Evolutionary conservation across 805 yeast genomes (phyloP), one percentile per base, ranked within the genome.

Genomic region (Kregervanrija fluxuum): DNA sequence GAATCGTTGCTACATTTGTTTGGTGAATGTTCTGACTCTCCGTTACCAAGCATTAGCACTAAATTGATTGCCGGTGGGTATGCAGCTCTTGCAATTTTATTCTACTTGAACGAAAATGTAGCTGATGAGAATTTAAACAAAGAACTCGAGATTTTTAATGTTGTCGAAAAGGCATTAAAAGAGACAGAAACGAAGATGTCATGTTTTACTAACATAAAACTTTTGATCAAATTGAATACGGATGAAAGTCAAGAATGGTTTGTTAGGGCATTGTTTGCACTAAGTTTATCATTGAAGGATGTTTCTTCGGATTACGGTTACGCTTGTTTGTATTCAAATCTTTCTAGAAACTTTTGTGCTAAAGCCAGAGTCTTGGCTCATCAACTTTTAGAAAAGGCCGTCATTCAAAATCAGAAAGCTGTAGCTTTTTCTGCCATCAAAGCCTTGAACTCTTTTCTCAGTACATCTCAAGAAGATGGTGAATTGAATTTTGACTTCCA

Each of bases 31-130:
- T 57, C 66, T 34, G 53, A 66, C 12, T 66, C 79, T 33, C 86
- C 89, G 15, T 63, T 75, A 35, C 71, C 79, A 13, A 67, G 78
- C 28, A 67, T 77, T 11, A 63, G 77, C 37, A 73, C 69, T 59
- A 73, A 77, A 58, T 66, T 75, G 9, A 71, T 81, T 13, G 61
- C 73, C 2, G 73, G 77, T 41, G 79, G 81, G 3, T 80, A 76
- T 56, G 80, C 80, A 2, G 61, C 74, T 2, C 50, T 68, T 48
- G 48, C 49, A 9, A 43, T 49, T 10, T 41, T 55, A 15, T 48
- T 47, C 11, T 40, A 52, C 3, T 32, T 70, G 8, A 52, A 52
- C 12, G 49, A 46, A 10, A 32, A 44, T 11, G 41, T 35, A 4
- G 31, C 45, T 1, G 41, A 47, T 38, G 48, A 43, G 10, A 39